Evolutionary conservation across 108 stramenopile species (phyloP), one percentile per base, ranked within the genome.

Genomic region (Nitzschia inconspicua): DNA sequence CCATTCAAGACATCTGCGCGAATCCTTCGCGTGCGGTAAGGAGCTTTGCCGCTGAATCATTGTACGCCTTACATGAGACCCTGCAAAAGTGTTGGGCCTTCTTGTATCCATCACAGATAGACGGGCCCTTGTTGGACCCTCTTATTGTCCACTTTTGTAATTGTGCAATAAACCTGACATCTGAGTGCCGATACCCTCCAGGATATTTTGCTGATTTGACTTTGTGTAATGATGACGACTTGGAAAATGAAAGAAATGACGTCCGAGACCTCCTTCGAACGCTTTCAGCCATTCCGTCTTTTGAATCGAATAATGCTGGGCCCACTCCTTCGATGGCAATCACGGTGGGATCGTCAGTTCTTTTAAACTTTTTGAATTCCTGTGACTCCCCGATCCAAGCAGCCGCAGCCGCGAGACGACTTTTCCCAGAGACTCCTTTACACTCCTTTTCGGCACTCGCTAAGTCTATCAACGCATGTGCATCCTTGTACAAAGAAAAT

Each of bases 181-280:
- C 24, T 13, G 53, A 60, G 7, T 93, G 88, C 57, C 66, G 68
- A 3, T 93, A 93, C 59, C 86, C 91, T n/a, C 2, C 25, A 2
- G 70, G 51, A 47, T 93, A 89, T 43, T 93, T 93, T 47, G 61
- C 60, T 35, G 57, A 84, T 44, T 34, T 89, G 14, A 40, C 56
- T n/a, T 63, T 53, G 2, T 42, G 80, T 31, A 85, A 68, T 29
- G 86, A 88, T 40, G 91, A 93, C 47, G 88, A 89, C n/a, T 14
- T 84, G n/a, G 91, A 93, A 68, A 85, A 76, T 32, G 85, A 89
- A 50, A 42, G 86, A 28, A 93, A 89, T 34, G 91, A 93, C 37
- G 73, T 93, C 3, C 66, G 91, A 23, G 91, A 93, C 60, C 63
- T 93, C 8, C 44, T 82, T 5, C 80, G 91, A 8, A 71, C 85